phyloP scores from a whole-genome alignment of 2,329 filamentous ascomycete species.

The Juglanconis sp. region DNA sequence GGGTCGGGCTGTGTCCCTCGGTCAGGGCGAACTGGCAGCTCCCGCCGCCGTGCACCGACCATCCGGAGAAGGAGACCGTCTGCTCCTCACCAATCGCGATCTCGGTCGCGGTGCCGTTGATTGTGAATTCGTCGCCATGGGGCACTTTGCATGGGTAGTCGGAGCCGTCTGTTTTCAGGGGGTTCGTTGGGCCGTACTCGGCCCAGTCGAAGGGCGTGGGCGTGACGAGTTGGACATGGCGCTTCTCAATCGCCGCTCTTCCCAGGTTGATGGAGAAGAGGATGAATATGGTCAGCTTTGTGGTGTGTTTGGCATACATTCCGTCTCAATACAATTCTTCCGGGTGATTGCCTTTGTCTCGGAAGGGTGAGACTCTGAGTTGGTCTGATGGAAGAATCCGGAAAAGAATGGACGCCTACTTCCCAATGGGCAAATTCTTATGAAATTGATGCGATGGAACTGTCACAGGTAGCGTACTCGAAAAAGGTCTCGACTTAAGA shows the following conservation, averaged over 20 bases:
- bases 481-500: background rate
- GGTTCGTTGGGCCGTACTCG: slow-evolving; percentile 49
- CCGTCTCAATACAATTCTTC: background rate
- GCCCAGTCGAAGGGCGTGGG: slow-evolving; percentile 52
- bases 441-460: no score
- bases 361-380: background rate
- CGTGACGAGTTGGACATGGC: slow-evolving; percentile 58
- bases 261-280: background rate
- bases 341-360: background rate
- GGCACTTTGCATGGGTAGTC: slow-evolving; percentile 70
- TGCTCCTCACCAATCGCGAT: slow-evolving; percentile 55
- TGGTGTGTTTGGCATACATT: background rate
- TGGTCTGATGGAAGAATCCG: background rate
- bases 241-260: background rate
- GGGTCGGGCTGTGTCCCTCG: slow-evolving; percentile 51
- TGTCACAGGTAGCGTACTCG: no score
- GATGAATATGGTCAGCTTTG: background rate
- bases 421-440: background rate
- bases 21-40: slow-evolving; percentile 72
- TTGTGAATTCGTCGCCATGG: slow-evolving; percentile 32
- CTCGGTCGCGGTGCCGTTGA: slow-evolving; percentile 41
- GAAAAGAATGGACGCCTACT: background rate
- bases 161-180: slow-evolving; percentile 49
- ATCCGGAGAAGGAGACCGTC: slow-evolving; percentile 53
- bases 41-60: slow-evolving; percentile 68